Percentiles rank a stretch among this genome's conserved stretches.
Evolutionary conservation across 495 filamentous ascomycete genomes (phyloP).

Genomic region (Viridothelium virens): DNA sequence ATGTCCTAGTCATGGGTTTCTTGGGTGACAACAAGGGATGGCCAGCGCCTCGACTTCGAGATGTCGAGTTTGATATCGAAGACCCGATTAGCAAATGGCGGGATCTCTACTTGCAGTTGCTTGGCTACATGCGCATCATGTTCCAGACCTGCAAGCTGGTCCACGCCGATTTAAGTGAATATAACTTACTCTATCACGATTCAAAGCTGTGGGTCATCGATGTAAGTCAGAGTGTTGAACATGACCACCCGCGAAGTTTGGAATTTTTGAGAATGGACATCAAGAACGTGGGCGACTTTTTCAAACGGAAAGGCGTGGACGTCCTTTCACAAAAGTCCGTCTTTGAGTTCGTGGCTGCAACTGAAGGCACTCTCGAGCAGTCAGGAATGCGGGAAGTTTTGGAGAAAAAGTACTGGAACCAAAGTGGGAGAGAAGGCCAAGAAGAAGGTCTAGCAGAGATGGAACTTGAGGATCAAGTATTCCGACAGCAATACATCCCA

Average conservation of each 20-base stretch:
- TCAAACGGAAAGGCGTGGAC: conserved; percentile 73
- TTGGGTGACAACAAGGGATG: conserved; percentile 79
- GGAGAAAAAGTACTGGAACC: conserved; percentile 43
- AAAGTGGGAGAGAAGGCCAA: conserved; percentile 37
- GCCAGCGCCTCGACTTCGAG: conserved; percentile 74
- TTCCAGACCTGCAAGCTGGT: conserved; percentile 86
- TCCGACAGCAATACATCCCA: conserved; percentile 90
- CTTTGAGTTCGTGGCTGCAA: conserved; percentile 69
- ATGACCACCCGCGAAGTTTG: conserved; percentile 82
- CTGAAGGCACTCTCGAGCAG: conserved; percentile 44
- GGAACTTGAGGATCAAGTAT: conserved; percentile 74
- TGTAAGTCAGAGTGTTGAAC: conserved; percentile 93
- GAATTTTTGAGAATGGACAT: conserved; percentile 97
- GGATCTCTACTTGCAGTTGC: conserved; percentile 67
- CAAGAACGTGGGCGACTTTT: conserved; percentile 91
- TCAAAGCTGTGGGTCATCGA: conserved; percentile 85
- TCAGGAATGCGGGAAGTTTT: conserved; percentile 42
- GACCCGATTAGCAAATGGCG: conserved; percentile 59
- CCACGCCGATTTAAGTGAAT: conserved; percentile 93
- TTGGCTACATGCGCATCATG: conserved; percentile 83
- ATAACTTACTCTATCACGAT: conserved; percentile 88
- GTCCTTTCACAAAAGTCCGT: conserved; percentile 61
- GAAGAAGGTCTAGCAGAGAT: conserved; percentile 28
- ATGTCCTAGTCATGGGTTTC: conserved; percentile 91
- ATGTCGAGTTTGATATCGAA: conserved; percentile 51